Conservation (phyloP, 1,284 basidiomycete species). For the Apiotrichum siamense region DNA sequence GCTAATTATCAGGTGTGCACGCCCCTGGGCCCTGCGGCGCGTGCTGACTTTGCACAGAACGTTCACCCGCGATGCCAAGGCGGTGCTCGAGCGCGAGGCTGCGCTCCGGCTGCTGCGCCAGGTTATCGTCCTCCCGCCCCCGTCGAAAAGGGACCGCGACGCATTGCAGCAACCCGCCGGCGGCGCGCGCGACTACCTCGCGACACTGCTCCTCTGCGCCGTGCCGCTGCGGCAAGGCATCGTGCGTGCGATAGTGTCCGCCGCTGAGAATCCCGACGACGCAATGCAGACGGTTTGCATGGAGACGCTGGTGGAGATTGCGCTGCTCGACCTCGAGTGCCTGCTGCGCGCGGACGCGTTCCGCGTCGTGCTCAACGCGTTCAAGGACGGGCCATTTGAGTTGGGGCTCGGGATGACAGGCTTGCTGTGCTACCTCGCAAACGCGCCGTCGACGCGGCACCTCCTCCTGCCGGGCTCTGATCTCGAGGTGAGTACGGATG, state of each 20-base stretch:
- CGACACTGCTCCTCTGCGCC: constrained; percentile 15
- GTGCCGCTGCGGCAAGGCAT: constrained; percentile 56
- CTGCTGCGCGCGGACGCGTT: constrained; percentile 77
- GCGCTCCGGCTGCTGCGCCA: constrained; percentile 87
- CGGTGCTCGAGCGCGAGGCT: constrained; percentile 81
- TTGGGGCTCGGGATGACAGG: constrained; percentile 77
- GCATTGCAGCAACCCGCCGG: background rate
- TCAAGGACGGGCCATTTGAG: constrained; percentile 82
- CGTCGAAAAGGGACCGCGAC: constrained; percentile 1
- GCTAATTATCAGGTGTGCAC: constrained; percentile 72
- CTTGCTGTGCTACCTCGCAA: constrained; percentile 75
- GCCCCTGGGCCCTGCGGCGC: background rate
- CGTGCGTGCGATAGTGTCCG: constrained; percentile 80
- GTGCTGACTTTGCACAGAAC: constrained; percentile 53
- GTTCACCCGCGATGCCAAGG: constrained; percentile 73
- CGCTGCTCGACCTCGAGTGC: constrained; percentile 77
- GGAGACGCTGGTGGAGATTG: constrained; percentile 84
- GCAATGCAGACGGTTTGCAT: constrained; percentile 76
- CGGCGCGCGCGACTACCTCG: constrained; percentile 5
- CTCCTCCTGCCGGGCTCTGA: constrained; percentile 79
- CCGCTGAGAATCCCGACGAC: constrained; percentile 89
- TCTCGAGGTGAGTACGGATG: constrained; percentile 80
- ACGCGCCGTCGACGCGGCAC: constrained; percentile 73
- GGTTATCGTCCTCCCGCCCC: constrained; percentile 54
- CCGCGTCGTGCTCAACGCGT: constrained; percentile 74